These are phyloP conservation scores for Boechera divaricarpa DNA, from an alignment of 345 rosid genomes.

Conservation along the genomic window DNA sequence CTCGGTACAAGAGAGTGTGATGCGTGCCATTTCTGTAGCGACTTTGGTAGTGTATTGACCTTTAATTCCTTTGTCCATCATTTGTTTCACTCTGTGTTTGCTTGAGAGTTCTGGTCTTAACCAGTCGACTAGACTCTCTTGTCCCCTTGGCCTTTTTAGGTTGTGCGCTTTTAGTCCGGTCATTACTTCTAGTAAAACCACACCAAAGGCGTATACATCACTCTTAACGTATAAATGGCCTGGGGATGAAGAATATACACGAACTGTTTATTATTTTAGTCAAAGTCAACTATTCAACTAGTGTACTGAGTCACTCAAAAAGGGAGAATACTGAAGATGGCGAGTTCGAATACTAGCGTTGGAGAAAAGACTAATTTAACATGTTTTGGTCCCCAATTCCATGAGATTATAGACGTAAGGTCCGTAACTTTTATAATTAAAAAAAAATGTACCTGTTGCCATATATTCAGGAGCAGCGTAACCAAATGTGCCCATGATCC, in stretches of 20 bases:
- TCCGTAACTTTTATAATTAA: neutral
- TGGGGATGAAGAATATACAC: conserved; percentile 29
- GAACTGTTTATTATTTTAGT: neutral
- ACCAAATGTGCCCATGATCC: conserved; percentile 57
- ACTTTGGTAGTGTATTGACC: conserved; percentile 55
- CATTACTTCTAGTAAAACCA: conserved; percentile 70
- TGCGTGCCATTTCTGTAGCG: conserved; percentile 50
- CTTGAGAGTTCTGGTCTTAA: conserved; percentile 52
- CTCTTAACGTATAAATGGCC: conserved; percentile 85
- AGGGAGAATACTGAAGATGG: neutral
- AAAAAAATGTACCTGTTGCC: conserved; percentile 57
- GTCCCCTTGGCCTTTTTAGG: conserved; percentile 49
- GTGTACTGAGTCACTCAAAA: neutral
- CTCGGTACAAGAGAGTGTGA: conserved; percentile 56
- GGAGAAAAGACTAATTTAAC: neutral
- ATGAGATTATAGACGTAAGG: neutral
- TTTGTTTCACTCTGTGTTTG: conserved; percentile 53
- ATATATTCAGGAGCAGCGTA: conserved; percentile 76
- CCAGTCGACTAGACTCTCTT: conserved; percentile 67
- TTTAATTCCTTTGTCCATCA: conserved; percentile 68
- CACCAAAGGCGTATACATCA: conserved; percentile 82
- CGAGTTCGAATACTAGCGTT: neutral
- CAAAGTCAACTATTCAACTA: neutral
- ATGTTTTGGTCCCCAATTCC: neutral
- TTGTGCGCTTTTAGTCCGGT: conserved; percentile 67